Evolutionary conservation across 2,329 filamentous ascomycete species (phyloP), one percentile per base, ranked within the genome.

Genomic region (Clarireedia homoeocarpa): DNA sequence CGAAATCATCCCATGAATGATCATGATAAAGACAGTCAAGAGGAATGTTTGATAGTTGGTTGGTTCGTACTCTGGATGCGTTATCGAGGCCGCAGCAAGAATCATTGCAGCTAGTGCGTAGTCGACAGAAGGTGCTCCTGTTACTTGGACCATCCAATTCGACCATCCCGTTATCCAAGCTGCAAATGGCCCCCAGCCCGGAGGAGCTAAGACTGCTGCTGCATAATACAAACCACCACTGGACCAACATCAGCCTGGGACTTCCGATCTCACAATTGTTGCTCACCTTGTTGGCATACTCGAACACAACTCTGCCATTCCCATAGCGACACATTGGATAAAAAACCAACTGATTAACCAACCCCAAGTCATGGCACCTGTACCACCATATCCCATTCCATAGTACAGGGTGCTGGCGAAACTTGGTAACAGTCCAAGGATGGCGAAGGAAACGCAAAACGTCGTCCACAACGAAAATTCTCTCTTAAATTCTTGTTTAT

Each of bases 381-480:
- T 80, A 4, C 79, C 76, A 23, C 77, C 76, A 67, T 81, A 81
- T 39, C 78, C 78, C 75, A 83, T 81, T 61, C 85, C 85, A 76
- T 88, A 89, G 66, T 78, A 85, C 61, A 90, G 71, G 0, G 86
- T 89, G 60, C 79, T 84, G 1, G 85, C 86, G 64, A 89, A 88
- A 59, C 82, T 86, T 0, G 86, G 86, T 50, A 89, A 70, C 48
- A 89, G 69, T 1, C 86, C 86, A 55, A 89, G 73, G 10, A 89
- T 85, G 6, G 86, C 85, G 68, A 89, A 89, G 54, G 80, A 84
- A 42, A 89, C 85, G 62, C 84, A 87, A 67, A 89, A 89, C 0
- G 84, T 86, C 5, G 85, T 87, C 79, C 85, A 89, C 14, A 88
- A 73, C 2, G 79, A 84, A 68, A 90, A 89, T 64, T 89, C 85